phyloP scores from a whole-genome alignment of 371 early-diverging fungal genomes.

The Amoeboaphelidium protococcarum region DNA sequence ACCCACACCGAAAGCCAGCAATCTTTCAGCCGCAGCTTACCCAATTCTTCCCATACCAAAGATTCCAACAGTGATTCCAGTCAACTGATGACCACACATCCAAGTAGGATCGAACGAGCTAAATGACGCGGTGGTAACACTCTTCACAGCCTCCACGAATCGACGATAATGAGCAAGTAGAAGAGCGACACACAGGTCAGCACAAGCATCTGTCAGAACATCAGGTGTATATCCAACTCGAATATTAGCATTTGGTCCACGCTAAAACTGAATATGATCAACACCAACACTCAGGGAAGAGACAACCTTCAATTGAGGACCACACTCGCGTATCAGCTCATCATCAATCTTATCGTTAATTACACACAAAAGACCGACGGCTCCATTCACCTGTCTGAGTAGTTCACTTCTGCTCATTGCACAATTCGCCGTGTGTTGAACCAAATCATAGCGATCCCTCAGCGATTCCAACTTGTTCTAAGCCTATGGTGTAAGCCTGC shows the following conservation, averaged over 20 bases:
- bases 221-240: conserved; percentile 57
- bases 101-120: conserved; percentile 34
- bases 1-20: conserved; percentile 34
- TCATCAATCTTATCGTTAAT: conserved; percentile 38
- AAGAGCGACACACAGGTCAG: conserved; percentile 44
- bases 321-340: conserved; percentile 30
- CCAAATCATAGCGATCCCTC: not conserved
- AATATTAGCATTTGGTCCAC: conserved; percentile 19
- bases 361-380: conserved; percentile 28
- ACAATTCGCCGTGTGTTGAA: not conserved
- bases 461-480: not conserved
- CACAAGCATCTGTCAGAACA: conserved; percentile 62
- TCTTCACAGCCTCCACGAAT: conserved; percentile 27
- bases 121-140: conserved; percentile 29
- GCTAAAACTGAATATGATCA: conserved; percentile 41
- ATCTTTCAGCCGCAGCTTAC: conserved; percentile 31
- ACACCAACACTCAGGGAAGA: conserved; percentile 54
- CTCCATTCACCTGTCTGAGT: not conserved
- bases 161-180: conserved; percentile 40
- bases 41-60: conserved; percentile 68
- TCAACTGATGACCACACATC: conserved; percentile 41
- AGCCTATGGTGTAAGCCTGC: not conserved
- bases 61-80: conserved; percentile 47
- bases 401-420: not conserved
- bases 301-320: conserved; percentile 25